Conservation (phyloP, 2,329 filamentous ascomycete genomes). For the Colletotrichum cereale region DNA sequence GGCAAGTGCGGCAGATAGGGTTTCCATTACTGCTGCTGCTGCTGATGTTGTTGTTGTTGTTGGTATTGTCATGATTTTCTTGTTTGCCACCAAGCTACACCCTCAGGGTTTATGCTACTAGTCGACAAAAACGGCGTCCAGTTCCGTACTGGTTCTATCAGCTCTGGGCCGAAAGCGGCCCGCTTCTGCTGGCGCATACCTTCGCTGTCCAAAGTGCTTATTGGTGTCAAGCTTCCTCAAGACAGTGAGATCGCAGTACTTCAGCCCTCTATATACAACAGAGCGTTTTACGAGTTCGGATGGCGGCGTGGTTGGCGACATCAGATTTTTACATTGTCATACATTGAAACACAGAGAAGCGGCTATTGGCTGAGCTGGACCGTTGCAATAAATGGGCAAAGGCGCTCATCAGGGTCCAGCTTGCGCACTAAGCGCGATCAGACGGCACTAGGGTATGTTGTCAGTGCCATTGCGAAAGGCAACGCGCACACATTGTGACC, state of each 20-base stretch:
- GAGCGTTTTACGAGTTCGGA: conserved; percentile 4
- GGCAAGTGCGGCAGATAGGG: conserved; percentile 18
- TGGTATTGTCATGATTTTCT: background rate
- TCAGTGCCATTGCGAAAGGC: conserved; percentile 21
- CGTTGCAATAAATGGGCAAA: conserved; percentile 31
- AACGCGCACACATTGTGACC: conserved; percentile 29
- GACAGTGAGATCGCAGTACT: background rate
- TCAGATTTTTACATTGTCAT: conserved; percentile 14
- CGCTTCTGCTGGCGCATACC: background rate
- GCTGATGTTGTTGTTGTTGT: background rate
- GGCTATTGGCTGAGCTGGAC: conserved; percentile 29
- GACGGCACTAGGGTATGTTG: conserved; percentile 32
- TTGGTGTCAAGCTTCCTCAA: conserved; percentile 15
- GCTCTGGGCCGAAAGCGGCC: conserved; percentile 4
- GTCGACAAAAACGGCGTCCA: background rate
- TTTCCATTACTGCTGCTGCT: background rate
- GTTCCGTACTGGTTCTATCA: background rate
- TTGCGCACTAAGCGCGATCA: conserved; percentile 33
- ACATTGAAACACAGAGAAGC: conserved; percentile 22
- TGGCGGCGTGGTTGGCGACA: conserved; percentile 8
- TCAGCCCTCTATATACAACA: background rate
- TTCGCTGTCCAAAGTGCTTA: background rate
- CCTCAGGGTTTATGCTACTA: conserved; percentile 13
- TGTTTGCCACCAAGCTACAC: conserved; percentile 8
- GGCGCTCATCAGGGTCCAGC: conserved; percentile 30